Percentiles rank a stretch among this genome's conserved stretches.
These are phyloP conservation scores for Podospora pseudoanserina DNA, from an alignment of 495 filamentous ascomycete species.

Conservation along the genomic window DNA sequence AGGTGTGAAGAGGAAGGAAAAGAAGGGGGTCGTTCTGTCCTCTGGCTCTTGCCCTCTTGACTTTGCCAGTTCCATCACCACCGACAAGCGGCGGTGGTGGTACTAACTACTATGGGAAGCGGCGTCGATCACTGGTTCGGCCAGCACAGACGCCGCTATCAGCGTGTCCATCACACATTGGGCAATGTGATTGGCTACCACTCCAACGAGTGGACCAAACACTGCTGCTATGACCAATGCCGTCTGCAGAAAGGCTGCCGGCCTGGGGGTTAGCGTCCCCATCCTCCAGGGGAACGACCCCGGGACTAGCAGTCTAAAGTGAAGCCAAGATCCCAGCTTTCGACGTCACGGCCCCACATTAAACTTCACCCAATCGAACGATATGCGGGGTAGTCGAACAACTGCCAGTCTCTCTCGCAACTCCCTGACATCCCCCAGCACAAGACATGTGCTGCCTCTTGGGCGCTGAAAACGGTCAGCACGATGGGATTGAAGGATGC, in stretches of 20 bases:
- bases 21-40: not conserved
- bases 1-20: not conserved
- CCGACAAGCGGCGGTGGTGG: not conserved
- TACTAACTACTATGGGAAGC: not conserved
- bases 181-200: slow-evolving; percentile 22
- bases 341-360: slow-evolving; percentile 31
- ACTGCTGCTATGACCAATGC: slow-evolving; percentile 18
- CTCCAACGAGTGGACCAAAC: not conserved
- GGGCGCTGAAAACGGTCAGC: not conserved
- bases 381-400: slow-evolving; percentile 28
- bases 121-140: slow-evolving; percentile 20
- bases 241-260: slow-evolving; percentile 11
- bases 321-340: not conserved
- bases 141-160: slow-evolving; percentile 15
- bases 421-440: not conserved
- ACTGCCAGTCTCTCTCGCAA: not conserved
- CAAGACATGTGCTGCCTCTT: not conserved
- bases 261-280: slow-evolving; percentile 9
- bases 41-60: not conserved
- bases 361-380: slow-evolving; percentile 14
- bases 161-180: slow-evolving; percentile 11
- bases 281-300: slow-evolving; percentile 9
- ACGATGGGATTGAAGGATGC: not conserved
- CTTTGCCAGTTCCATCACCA: not conserved
- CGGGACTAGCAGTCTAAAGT: slow-evolving; percentile 22